These are phyloP conservation scores for Nicotiana benthamiana DNA, from an alignment of 257 asterid genomes.

Conservation along the genomic window DNA sequence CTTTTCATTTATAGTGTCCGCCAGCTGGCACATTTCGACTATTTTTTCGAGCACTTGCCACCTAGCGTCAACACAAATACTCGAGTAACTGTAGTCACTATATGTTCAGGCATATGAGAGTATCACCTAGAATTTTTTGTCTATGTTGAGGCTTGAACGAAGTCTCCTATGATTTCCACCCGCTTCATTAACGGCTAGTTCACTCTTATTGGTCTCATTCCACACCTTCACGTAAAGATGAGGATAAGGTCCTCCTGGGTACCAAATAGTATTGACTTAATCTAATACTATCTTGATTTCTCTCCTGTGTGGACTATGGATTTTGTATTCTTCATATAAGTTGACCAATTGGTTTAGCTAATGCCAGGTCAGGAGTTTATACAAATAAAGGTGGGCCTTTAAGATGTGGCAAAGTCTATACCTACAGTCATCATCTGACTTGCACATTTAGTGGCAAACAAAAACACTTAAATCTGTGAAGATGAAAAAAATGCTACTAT, in stretches of 20 bases:
- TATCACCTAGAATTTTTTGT: not conserved
- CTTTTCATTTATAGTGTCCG: not conserved
- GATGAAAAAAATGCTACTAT: not conserved
- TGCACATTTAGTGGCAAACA: not conserved
- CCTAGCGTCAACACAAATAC: not conserved
- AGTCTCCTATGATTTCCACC: not conserved
- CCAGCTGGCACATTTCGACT: not conserved
- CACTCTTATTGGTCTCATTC: not conserved
- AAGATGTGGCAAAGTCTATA: slow-evolving; percentile 6
- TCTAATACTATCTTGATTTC: too few relatives aligned
- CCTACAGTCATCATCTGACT: not conserved
- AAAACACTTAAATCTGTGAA: not conserved
- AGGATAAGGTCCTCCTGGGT: not conserved
- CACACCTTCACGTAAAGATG: not conserved
- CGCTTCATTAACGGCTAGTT: not conserved
- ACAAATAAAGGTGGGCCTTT: not conserved
- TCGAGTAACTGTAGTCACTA: not conserved
- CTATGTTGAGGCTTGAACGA: not conserved
- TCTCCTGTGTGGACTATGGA: too few relatives aligned
- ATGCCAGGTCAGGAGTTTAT: not conserved
- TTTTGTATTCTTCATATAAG: not conserved
- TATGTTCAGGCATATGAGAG: not conserved
- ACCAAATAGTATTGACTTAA: too few relatives aligned
- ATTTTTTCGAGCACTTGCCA: not conserved
- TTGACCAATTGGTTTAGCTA: not conserved